Evolutionary conservation across 257 asterid genomes (phyloP).

Genomic region (Gentiana dahurica): DNA sequence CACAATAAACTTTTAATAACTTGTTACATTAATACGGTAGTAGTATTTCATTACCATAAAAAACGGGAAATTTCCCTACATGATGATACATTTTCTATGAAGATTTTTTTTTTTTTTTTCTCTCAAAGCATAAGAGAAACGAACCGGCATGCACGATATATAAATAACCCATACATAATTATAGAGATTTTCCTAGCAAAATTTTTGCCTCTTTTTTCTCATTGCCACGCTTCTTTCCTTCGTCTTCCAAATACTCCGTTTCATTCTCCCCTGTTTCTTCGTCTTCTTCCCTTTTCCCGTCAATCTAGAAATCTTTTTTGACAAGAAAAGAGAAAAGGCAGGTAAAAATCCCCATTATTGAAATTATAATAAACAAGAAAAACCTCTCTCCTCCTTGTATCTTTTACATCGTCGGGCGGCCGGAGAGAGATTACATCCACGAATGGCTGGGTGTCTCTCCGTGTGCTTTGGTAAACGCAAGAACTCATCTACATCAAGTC

Average conservation of each 20-base stretch:
- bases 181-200: constrained; percentile 4
- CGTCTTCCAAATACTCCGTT: constrained; percentile 5
- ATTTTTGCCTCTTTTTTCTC: constrained; percentile 29
- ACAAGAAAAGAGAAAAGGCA: not conserved
- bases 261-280: not conserved
- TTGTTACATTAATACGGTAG: too few relatives aligned
- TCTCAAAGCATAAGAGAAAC: too few relatives aligned
- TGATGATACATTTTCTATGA: too few relatives aligned
- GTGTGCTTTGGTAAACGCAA: constrained; percentile 40
- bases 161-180: not conserved
- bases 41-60: too few relatives aligned
- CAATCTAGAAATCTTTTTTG: not conserved
- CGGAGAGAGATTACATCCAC: constrained; percentile 25
- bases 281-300: not conserved
- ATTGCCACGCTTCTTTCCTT: constrained; percentile 10
- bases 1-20: too few relatives aligned
- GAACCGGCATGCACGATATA: not conserved
- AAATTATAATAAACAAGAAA: not conserved
- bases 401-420: constrained; percentile 5
- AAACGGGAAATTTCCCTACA: too few relatives aligned
- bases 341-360: not conserved
- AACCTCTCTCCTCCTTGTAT: not conserved
- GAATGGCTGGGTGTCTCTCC: constrained; percentile 66
- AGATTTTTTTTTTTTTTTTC: too few relatives aligned
- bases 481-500: constrained; percentile 13